Evolutionary conservation across 768 basidiomycete species (phyloP).

Genomic region (Termitomyces sp.): DNA sequence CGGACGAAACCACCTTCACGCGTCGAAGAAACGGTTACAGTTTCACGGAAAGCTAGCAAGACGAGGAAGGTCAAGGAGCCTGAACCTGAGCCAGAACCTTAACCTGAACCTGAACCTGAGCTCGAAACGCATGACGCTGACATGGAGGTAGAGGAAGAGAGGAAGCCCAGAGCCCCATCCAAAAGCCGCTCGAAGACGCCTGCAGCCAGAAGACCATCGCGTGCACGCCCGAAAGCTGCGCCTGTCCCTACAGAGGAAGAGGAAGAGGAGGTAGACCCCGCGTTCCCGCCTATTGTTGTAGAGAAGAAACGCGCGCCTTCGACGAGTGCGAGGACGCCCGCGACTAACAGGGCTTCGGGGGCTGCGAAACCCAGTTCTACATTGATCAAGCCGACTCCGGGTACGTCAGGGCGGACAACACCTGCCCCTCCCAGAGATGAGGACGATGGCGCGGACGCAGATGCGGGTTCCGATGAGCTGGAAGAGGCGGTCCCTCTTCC

Average conservation of each 20-base stretch:
- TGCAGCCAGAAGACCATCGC: constrained; percentile 14
- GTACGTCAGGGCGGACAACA: constrained; percentile 7
- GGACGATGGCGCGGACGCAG: too few relatives aligned
- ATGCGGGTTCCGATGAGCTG: background rate
- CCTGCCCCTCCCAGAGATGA: background rate
- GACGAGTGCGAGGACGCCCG: background rate
- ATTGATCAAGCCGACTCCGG: background rate
- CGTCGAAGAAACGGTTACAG: background rate
- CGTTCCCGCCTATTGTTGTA: background rate
- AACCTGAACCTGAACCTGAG: too few relatives aligned
- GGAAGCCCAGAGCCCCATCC: constrained; percentile 6
- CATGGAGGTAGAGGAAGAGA: constrained; percentile 6
- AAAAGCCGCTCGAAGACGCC: constrained; percentile 11
- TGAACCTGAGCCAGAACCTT: background rate
- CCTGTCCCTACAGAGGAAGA: constrained; percentile 9
- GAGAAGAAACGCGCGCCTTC: background rate
- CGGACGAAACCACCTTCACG: constrained; percentile 6
- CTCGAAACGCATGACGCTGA: background rate
- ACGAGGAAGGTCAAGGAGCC: constrained; percentile 6
- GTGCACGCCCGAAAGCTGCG: constrained; percentile 18
- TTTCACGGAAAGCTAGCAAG: constrained; percentile 6
- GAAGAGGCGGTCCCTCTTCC: background rate
- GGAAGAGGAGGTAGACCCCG: constrained; percentile 13
- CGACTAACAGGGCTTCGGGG: background rate
- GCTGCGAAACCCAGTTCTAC: background rate